Conservation (phyloP, 768 basidiomycete genomes). For the Mycena latifolia region DNA sequence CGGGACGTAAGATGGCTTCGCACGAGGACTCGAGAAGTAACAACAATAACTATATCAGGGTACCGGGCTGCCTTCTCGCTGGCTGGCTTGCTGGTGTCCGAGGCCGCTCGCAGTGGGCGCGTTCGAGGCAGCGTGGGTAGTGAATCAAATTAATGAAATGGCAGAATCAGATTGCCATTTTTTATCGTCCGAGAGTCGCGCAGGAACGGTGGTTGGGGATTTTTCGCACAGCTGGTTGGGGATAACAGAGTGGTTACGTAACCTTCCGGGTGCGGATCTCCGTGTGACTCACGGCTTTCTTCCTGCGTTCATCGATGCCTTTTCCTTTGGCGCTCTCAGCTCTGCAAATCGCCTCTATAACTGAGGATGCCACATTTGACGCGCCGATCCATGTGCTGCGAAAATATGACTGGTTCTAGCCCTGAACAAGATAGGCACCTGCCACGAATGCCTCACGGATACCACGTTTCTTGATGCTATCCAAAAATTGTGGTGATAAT, state of each 20-base stretch:
- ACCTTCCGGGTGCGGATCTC: slow-evolving; percentile 11
- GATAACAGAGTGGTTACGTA: neutral
- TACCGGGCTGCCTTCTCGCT: slow-evolving; percentile 4
- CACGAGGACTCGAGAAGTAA: slow-evolving; percentile 10
- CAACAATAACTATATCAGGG: slow-evolving; percentile 16
- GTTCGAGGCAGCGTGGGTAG: neutral
- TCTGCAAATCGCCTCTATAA: neutral
- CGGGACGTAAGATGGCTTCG: slow-evolving; percentile 24
- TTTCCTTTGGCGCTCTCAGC: neutral
- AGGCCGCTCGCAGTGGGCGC: neutral
- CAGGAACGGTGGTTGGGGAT: too few relatives aligned
- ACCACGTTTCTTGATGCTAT: slow-evolving; percentile 36
- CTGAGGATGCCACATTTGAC: slow-evolving; percentile 1
- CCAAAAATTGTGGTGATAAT: slow-evolving; percentile 22
- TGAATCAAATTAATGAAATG: neutral
- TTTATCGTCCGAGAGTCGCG: too few relatives aligned
- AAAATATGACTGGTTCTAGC: slow-evolving; percentile 12
- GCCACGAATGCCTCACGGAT: slow-evolving; percentile 32
- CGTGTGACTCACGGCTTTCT: slow-evolving; percentile 17
- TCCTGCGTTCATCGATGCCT: neutral
- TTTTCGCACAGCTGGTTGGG: neutral
- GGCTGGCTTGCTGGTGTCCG: neutral
- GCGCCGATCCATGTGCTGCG: neutral
- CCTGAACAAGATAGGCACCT: slow-evolving; percentile 28
- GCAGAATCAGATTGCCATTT: too few relatives aligned